phyloP scores from a whole-genome alignment of 805 yeast genomes.

The Tetrapisispora phaffii region DNA sequence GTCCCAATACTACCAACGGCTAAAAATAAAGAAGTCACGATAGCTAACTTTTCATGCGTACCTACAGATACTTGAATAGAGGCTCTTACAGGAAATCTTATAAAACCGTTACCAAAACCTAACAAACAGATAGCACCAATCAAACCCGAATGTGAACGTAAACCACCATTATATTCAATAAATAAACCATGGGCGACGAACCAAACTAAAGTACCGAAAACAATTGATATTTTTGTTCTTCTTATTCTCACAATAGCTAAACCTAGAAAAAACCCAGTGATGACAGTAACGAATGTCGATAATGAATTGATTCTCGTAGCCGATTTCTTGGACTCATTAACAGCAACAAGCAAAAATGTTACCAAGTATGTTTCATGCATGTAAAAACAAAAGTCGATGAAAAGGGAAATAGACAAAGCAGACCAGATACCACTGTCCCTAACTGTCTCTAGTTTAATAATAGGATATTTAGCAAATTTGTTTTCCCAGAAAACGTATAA shows the following conservation, averaged over 20 bases:
- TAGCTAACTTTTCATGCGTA: constrained; percentile 53
- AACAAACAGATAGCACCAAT: constrained; percentile 54
- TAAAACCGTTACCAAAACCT: constrained; percentile 71
- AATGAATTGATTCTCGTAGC: constrained; percentile 58
- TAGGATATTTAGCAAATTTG: constrained; percentile 43
- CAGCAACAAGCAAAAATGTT: constrained; percentile 50
- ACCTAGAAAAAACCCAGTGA: constrained; percentile 51
- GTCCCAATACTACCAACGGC: constrained; percentile 52
- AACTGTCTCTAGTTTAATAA: constrained; percentile 44
- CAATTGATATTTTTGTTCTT: constrained; percentile 48
- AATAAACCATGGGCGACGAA: constrained; percentile 51
- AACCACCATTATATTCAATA: constrained; percentile 43
- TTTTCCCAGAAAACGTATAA: constrained; percentile 48
- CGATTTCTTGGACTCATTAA: constrained; percentile 43
- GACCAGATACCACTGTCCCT: constrained; percentile 57
- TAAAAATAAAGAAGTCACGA: constrained; percentile 46
- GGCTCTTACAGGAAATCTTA: constrained; percentile 57
- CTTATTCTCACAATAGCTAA: constrained; percentile 40
- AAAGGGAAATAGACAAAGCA: constrained; percentile 45
- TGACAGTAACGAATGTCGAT: constrained; percentile 56
- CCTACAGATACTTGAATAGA: constrained; percentile 47
- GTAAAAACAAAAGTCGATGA: constrained; percentile 49
- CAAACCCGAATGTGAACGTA: constrained; percentile 42
- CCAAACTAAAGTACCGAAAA: constrained; percentile 52
- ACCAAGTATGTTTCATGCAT: constrained; percentile 59